Percentiles rank a stretch among this genome's conserved stretches.
These are phyloP conservation scores for Arthroderma uncinatum DNA, from an alignment of 2,329 filamentous ascomycete species.

Conservation along the genomic window DNA sequence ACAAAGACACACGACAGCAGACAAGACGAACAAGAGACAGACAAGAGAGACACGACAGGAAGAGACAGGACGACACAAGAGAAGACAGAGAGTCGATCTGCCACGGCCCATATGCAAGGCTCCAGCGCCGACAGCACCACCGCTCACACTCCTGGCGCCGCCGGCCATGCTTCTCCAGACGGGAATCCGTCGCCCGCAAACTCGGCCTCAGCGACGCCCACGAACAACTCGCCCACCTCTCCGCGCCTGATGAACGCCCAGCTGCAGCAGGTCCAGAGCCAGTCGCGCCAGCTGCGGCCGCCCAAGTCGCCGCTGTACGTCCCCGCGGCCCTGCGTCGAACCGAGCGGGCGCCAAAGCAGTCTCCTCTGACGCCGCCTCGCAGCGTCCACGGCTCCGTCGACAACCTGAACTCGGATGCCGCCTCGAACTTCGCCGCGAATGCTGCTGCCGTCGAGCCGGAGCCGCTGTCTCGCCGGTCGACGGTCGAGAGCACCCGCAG, in stretches of 20 bases:
- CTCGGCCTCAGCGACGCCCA: constrained; percentile 41
- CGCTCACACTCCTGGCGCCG: constrained; percentile 7
- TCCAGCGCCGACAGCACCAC: constrained; percentile 7
- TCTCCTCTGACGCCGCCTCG: constrained; percentile 40
- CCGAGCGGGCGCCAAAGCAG: constrained; percentile 40
- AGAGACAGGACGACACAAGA: neutral
- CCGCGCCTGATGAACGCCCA: constrained; percentile 35
- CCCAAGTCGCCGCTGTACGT: constrained; percentile 52
- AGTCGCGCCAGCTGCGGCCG: constrained; percentile 47
- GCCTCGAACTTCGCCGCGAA: neutral
- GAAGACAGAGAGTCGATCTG: neutral
- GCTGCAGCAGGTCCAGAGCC: constrained; percentile 26
- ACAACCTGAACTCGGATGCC: constrained; percentile 33
- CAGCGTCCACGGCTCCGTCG: constrained; percentile 46
- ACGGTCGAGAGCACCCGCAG: constrained; percentile 33
- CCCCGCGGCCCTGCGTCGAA: constrained; percentile 51
- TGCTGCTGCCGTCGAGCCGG: constrained; percentile 10
- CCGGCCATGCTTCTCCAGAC: constrained; percentile 29
- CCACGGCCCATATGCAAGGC: constrained; percentile 6
- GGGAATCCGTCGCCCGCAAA: constrained; percentile 35
- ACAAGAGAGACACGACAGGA: neutral
- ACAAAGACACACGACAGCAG: neutral
- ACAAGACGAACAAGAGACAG: neutral
- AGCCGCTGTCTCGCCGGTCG: constrained; percentile 29
- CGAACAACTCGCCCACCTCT: constrained; percentile 45